Evolutionary conservation across 163 green algal species (phyloP).

Genomic region (Chlorella variabilis): DNA sequence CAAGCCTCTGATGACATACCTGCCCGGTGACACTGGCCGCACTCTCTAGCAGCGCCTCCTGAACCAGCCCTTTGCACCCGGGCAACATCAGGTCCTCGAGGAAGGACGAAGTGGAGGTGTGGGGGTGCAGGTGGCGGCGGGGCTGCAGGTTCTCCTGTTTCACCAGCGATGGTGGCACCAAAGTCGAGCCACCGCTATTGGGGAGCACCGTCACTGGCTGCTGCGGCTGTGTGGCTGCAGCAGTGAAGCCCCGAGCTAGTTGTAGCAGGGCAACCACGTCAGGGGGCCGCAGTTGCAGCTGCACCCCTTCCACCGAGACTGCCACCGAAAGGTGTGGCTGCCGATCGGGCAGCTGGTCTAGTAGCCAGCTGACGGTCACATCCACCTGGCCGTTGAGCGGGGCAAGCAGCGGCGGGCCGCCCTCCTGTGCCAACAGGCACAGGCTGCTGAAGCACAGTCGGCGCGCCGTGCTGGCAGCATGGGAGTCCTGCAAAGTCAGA

Average conservation of each 20-base stretch:
- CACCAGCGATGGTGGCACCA: background rate
- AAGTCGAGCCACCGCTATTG: too few relatives aligned
- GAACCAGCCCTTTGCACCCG: constrained; percentile 48
- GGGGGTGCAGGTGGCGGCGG: constrained; percentile 14
- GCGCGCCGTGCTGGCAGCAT: background rate
- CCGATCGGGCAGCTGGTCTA: background rate
- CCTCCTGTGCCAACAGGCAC: background rate
- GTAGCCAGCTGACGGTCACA: constrained; percentile 5
- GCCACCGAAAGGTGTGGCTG: constrained; percentile 2
- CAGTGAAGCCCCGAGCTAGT: background rate
- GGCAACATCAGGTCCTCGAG: constrained; percentile 59
- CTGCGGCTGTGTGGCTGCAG: background rate
- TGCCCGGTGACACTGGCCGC: constrained; percentile 7
- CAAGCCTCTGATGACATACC: background rate
- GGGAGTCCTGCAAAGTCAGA: background rate
- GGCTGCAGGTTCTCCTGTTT: background rate
- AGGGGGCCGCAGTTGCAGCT: background rate
- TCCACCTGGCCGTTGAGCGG: constrained; percentile 1
- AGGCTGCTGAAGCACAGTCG: background rate
- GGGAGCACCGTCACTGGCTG: too few relatives aligned
- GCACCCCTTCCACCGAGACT: background rate
- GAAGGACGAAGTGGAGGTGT: constrained; percentile 38
- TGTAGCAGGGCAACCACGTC: background rate
- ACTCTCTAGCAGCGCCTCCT: constrained; percentile 33
- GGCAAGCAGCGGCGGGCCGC: background rate